These are phyloP conservation scores for Calocybe indica DNA, from an alignment of 768 basidiomycete species.

Conservation along the genomic window DNA sequence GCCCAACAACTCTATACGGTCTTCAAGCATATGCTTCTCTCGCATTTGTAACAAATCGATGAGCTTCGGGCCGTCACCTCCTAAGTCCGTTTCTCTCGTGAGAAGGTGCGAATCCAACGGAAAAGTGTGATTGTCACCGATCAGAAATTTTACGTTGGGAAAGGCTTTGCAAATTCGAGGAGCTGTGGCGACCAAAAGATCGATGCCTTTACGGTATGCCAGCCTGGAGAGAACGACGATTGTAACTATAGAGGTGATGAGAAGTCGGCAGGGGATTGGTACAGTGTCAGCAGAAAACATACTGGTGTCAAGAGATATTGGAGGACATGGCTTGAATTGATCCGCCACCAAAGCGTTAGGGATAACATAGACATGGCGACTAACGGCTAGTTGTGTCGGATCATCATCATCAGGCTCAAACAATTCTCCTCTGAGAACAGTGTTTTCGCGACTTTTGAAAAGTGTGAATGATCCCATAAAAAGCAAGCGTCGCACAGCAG, in stretches of 20 bases:
- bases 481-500: not conserved
- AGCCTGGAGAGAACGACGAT: slow-evolving; percentile 88
- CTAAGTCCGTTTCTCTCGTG: slow-evolving; percentile 27
- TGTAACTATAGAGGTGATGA: slow-evolving; percentile 51
- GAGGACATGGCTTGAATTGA: slow-evolving; percentile 68
- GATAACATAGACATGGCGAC: slow-evolving; percentile 78
- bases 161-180: slow-evolving; percentile 84
- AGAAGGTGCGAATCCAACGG: not conserved
- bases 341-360: slow-evolving; percentile 89
- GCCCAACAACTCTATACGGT: slow-evolving; percentile 87
- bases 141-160: slow-evolving; percentile 82
- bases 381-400: slow-evolving; percentile 37
- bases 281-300: slow-evolving; percentile 13
- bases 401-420: slow-evolving; percentile 47
- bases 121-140: slow-evolving; percentile 47
- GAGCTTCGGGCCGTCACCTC: slow-evolving; percentile 93
- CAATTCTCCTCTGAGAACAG: slow-evolving; percentile 79
- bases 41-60: slow-evolving; percentile 94
- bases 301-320: slow-evolving; percentile 51
- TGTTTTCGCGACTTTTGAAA: slow-evolving; percentile 91
- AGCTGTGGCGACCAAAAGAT: slow-evolving; percentile 87
- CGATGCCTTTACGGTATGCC: slow-evolving; percentile 94
- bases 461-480: not conserved
- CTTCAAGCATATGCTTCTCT: slow-evolving; percentile 84
- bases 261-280: not conserved